These are phyloP conservation scores for Thymus mandschuricus DNA, from an alignment of 257 asterid genomes.

Conservation along the genomic window DNA sequence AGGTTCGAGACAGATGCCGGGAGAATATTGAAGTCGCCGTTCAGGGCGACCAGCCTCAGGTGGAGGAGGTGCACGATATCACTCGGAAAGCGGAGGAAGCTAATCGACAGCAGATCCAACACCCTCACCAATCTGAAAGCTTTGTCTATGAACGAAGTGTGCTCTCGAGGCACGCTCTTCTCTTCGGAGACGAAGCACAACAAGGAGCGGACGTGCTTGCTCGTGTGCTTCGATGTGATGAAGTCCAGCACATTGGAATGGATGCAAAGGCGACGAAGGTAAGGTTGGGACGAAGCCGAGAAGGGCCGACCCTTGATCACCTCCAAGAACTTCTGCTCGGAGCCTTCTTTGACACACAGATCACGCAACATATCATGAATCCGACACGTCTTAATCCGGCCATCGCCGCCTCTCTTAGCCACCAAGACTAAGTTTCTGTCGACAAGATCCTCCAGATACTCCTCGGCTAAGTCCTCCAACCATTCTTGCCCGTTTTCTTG, in stretches of 20 bases:
- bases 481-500: constrained; percentile 28
- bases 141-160: constrained; percentile 38
- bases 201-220: constrained; percentile 46
- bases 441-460: constrained; percentile 43
- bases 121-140: constrained; percentile 45
- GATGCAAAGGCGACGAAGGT: constrained; percentile 45
- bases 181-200: constrained; percentile 40
- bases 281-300: constrained; percentile 14
- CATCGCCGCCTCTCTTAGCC: constrained; percentile 28
- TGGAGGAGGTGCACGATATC: constrained; percentile 46
- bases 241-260: constrained; percentile 43
- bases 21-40: constrained; percentile 41
- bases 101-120: constrained; percentile 38
- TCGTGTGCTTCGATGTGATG: constrained; percentile 38
- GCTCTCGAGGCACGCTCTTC: constrained; percentile 36
- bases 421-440: constrained; percentile 38
- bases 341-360: constrained; percentile 36
- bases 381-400: constrained; percentile 33
- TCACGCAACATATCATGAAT: constrained; percentile 45
- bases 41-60: constrained; percentile 42
- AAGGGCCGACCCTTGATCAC: constrained; percentile 33
- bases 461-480: constrained; percentile 39
- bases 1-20: constrained; percentile 46
- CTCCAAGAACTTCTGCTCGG: constrained; percentile 39
- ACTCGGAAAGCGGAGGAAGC: constrained; percentile 39